Percentiles rank a stretch among this genome's conserved stretches.
These are phyloP conservation scores for Adansonia digitata DNA, from an alignment of 345 rosid genomes.

Conservation along the genomic window DNA sequence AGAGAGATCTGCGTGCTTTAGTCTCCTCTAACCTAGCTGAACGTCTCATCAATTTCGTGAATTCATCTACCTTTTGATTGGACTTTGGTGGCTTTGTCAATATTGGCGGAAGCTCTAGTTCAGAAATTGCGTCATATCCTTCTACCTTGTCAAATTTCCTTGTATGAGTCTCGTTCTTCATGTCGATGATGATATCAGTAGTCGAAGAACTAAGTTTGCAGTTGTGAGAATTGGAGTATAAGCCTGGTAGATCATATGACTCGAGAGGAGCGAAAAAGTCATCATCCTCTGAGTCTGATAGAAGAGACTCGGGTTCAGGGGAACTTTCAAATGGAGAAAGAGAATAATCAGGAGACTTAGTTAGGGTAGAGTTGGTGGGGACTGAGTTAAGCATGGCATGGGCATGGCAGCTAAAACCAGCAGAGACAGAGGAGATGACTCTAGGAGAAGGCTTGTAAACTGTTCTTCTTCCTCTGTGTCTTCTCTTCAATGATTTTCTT, in stretches of 20 bases:
- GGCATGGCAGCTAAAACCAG: conserved; percentile 9
- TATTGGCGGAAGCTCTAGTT: conserved; percentile 38
- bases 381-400: conserved; percentile 19
- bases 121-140: conserved; percentile 20
- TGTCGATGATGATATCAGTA: conserved; percentile 41
- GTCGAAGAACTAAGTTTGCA: conserved; percentile 30
- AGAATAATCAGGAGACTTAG: conserved; percentile 23
- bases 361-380: conserved; percentile 5
- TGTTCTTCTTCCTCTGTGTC: conserved; percentile 44
- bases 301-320: conserved; percentile 23
- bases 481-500: conserved; percentile 30
- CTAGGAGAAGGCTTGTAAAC: conserved; percentile 55
- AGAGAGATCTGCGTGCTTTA: conserved; percentile 14
- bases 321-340: conserved; percentile 33
- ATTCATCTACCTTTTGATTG: not conserved
- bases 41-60: conserved; percentile 1
- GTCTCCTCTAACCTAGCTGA: not conserved
- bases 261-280: conserved; percentile 10
- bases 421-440: conserved; percentile 29
- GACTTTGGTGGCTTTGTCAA: conserved; percentile 27
- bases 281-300: conserved; percentile 30
- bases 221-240: conserved; percentile 22
- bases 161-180: conserved; percentile 21
- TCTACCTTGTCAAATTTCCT: conserved; percentile 11
- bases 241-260: conserved; percentile 14